A percentile compares a stretch with the other conserved stretches of the same genome.
These are phyloP conservation scores for Tolypocladium capitatum DNA, from an alignment of 2,329 filamentous ascomycete genomes.

Conservation along the genomic window DNA sequence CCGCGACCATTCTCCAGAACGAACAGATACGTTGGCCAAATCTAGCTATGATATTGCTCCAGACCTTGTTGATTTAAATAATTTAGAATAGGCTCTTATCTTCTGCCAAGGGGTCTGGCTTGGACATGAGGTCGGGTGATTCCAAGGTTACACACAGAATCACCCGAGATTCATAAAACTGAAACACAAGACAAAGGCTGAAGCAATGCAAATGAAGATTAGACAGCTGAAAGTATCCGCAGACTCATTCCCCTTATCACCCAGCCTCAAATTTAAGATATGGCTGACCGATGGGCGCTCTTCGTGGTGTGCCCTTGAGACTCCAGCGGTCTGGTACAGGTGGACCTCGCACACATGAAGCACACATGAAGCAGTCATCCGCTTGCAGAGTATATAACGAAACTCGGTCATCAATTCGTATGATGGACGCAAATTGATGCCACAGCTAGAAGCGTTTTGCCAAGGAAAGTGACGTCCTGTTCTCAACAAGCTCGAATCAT, in stretches of 20 bases:
- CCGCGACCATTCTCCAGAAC: too few species aligned
- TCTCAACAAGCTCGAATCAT: not conserved
- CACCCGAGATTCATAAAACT: not conserved
- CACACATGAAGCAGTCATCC: too few species aligned
- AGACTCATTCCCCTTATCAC: not conserved
- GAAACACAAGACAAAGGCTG: not conserved
- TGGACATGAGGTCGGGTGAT: too few species aligned
- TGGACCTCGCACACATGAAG: not conserved
- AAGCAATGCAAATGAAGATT: not conserved
- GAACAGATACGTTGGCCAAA: too few species aligned
- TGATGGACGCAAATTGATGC: too few species aligned
- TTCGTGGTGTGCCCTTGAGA: not conserved
- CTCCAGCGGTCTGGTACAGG: not conserved
- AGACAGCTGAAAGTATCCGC: too few species aligned
- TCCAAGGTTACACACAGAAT: not conserved
- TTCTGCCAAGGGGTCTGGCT: too few species aligned
- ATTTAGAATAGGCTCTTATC: too few species aligned
- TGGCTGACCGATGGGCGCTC: not conserved
- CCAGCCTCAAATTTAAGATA: not conserved
- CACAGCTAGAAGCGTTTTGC: not conserved
- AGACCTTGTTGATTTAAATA: too few species aligned
- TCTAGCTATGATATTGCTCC: too few species aligned
- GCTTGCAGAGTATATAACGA: too few species aligned
- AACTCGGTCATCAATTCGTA: not conserved
- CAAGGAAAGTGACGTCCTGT: not conserved